A percentile compares a stretch with the other conserved stretches of the same genome.
These are phyloP conservation scores for Acanthochlamys bracteata DNA, from an alignment of 106 monocot species.

Conservation along the genomic window DNA sequence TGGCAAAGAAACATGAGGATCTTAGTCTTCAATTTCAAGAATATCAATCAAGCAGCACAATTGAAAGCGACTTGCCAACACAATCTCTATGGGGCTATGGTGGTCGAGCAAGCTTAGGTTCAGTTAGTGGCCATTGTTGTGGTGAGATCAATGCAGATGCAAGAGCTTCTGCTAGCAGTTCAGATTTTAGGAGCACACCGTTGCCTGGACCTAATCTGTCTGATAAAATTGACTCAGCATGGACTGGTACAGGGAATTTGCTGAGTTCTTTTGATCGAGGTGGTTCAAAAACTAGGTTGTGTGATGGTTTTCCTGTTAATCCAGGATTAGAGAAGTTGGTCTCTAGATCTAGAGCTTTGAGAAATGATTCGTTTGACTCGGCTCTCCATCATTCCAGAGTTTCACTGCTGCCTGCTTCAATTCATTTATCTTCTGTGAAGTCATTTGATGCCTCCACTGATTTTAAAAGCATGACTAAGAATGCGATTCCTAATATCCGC, in stretches of 20 bases:
- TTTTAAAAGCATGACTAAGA: slow-evolving; percentile 5
- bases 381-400: slow-evolving; percentile 22
- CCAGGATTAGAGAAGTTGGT: slow-evolving; percentile 27
- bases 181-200: slow-evolving; percentile 9
- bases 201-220: slow-evolving; percentile 38
- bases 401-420: slow-evolving; percentile 22
- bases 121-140: slow-evolving; percentile 8
- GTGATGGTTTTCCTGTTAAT: slow-evolving; percentile 21
- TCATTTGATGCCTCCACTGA: slow-evolving; percentile 34
- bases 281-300: slow-evolving; percentile 4
- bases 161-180: slow-evolving; percentile 2
- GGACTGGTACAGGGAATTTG: slow-evolving; percentile 45
- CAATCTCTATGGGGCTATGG: slow-evolving; percentile 20
- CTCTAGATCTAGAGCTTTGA: slow-evolving; percentile 41
- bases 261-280: too few relatives aligned
- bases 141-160: neutral
- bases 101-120: slow-evolving; percentile 11
- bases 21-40: slow-evolving; percentile 20
- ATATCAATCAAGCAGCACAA: slow-evolving; percentile 21
- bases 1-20: slow-evolving; percentile 20
- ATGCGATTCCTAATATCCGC: slow-evolving; percentile 25
- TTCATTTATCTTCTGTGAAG: slow-evolving; percentile 32
- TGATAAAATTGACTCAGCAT: slow-evolving; percentile 84
- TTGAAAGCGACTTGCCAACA: slow-evolving; percentile 24
- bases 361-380: slow-evolving; percentile 81